Percentiles rank a stretch among this genome's conserved stretches.
Conservation (phyloP, 2,329 filamentous ascomycete genomes). For the Delphinella strobiligena region DNA sequence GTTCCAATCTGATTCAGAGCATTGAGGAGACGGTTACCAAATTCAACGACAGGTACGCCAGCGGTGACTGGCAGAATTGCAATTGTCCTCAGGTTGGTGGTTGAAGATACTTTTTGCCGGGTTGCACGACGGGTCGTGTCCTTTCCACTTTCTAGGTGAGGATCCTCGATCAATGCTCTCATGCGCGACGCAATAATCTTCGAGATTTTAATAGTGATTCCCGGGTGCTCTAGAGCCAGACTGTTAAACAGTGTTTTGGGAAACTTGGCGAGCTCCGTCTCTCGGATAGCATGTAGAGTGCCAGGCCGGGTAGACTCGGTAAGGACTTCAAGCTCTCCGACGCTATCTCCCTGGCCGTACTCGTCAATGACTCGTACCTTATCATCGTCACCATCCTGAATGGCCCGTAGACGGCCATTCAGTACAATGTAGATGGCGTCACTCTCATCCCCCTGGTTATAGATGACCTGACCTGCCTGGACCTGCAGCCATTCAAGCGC, state of each 20-base stretch:
- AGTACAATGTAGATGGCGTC: conserved; percentile 97
- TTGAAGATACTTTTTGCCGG: conserved; percentile 62
- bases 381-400: conserved; percentile 70
- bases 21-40: conserved; percentile 76
- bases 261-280: conserved; percentile 93
- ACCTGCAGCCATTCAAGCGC: conserved; percentile 97
- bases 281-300: conserved; percentile 87
- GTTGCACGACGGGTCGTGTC: conserved; percentile 47
- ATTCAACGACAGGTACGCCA: conserved; percentile 89
- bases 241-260: conserved; percentile 96
- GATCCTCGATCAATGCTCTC: conserved; percentile 76
- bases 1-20: conserved; percentile 83
- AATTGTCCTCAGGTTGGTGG: conserved; percentile 83
- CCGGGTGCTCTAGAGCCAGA: conserved; percentile 88
- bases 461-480: conserved; percentile 86
- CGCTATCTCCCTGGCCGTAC: conserved; percentile 93
- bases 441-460: conserved; percentile 87
- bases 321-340: conserved; percentile 91
- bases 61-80: conserved; percentile 82
- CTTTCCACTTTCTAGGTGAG: conserved; percentile 48
- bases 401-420: conserved; percentile 77
- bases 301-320: conserved; percentile 87
- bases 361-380: conserved; percentile 80
- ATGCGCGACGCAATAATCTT: conserved; percentile 96
- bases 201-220: conserved; percentile 97